These are phyloP conservation scores for Marasmius fiardii DNA, from an alignment of 1,284 basidiomycete species.

Conservation along the genomic window DNA sequence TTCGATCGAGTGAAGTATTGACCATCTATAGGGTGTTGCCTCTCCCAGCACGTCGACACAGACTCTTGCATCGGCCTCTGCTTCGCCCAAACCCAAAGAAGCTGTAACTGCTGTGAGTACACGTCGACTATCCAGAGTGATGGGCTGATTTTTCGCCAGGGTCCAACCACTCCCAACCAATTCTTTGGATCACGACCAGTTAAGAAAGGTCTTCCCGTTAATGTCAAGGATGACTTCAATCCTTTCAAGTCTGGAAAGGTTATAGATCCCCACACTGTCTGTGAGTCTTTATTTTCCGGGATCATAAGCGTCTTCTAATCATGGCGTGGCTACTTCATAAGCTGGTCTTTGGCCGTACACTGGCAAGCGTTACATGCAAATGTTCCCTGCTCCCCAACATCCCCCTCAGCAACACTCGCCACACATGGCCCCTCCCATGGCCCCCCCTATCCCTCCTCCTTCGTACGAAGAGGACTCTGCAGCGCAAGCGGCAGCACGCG, in stretches of 20 bases:
- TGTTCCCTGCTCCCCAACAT: conserved; percentile 64
- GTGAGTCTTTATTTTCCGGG: conserved; percentile 43
- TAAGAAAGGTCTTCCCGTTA: conserved; percentile 70
- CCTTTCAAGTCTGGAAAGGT: conserved; percentile 88
- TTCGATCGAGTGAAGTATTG: conserved; percentile 12
- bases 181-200: conserved; percentile 83
- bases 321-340: conserved; percentile 24
- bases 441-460: conserved; percentile 64
- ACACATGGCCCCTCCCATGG: conserved; percentile 63
- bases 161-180: conserved; percentile 56
- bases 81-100: conserved; percentile 65
- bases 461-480: conserved; percentile 72
- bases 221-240: conserved; percentile 93
- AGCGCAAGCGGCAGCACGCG: conserved; percentile 56
- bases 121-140: not conserved
- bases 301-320: conserved; percentile 2
- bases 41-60: conserved; percentile 32
- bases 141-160: conserved; percentile 17
- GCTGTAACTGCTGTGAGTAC: conserved; percentile 28
- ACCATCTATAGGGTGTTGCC: conserved; percentile 38
- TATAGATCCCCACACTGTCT: conserved; percentile 65
- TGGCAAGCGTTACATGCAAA: conserved; percentile 79
- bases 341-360: conserved; percentile 83
- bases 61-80: conserved; percentile 39
- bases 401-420: conserved; percentile 59